Conservation (phyloP, 805 yeast species). For the Zygosaccharomyces gambellarensis region DNA sequence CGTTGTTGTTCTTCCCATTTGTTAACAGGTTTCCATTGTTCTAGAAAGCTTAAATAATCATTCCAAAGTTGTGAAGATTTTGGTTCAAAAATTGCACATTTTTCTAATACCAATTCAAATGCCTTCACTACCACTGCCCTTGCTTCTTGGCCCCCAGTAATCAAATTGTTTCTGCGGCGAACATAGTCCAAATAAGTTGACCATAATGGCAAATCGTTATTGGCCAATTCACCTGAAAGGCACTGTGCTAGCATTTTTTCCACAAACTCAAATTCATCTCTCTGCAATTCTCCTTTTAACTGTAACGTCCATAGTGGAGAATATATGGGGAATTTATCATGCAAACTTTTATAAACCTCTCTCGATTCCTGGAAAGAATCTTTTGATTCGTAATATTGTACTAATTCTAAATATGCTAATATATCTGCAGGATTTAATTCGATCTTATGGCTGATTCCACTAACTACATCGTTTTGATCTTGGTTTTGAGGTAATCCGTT, state of each 20-base stretch:
- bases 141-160: constrained; percentile 80
- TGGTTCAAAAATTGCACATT: constrained; percentile 70
- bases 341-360: constrained; percentile 53
- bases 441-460: constrained; percentile 53
- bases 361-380: constrained; percentile 59
- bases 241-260: constrained; percentile 63
- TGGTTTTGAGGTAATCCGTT: constrained; percentile 11
- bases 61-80: constrained; percentile 70
- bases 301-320: constrained; percentile 73
- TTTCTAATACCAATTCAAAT: constrained; percentile 72
- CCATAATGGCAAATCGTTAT: constrained; percentile 66
- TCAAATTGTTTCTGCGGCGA: constrained; percentile 57
- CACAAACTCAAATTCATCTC: constrained; percentile 61
- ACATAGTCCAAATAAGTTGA: constrained; percentile 73
- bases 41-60: constrained; percentile 75
- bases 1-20: constrained; percentile 85
- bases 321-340: constrained; percentile 61
- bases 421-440: constrained; percentile 51
- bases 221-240: constrained; percentile 40
- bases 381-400: constrained; percentile 44
- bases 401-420: constrained; percentile 51
- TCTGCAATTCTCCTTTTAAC: constrained; percentile 55
- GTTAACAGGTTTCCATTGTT: constrained; percentile 69
- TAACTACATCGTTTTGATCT: constrained; percentile 44
- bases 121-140: constrained; percentile 71